Evolutionary conservation across 352 stramenopile genomes (phyloP), one percentile per base, ranked within the genome.

Genomic region (Phytopythium helicoides): DNA sequence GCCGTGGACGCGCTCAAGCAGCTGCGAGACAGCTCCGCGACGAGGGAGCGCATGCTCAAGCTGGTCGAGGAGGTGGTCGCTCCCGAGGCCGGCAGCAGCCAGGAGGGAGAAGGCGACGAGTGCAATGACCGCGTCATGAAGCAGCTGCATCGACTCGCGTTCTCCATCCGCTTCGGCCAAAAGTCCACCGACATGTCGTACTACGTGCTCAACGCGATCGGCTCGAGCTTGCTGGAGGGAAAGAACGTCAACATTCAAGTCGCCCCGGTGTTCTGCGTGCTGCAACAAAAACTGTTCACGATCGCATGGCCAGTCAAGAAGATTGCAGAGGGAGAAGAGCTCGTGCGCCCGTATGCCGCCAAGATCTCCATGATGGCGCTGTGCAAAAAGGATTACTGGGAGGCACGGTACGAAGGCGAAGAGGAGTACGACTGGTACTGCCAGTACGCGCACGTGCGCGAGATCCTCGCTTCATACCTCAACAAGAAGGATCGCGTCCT

Each of bases 381-480:
- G 21, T 75, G 70, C 51, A 79, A 84, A 40, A 79, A 84, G 68
- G 71, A 66, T 33, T 84, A 84, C 46, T 84, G 73, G 73, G 70
- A 81, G 41, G 64, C 54, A 12, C 52, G 73, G 3, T 84, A 79
- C 49, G 70, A 84, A 46, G 63, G 57, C 4, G 70, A 84, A 50
- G 71, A 64, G 0, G 64, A 81, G 44, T 84, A 79, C 57, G 73
- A 84, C 55, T 84, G 73, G 70, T 84, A 84, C 48, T 84, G 73
- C 44, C 41, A 71, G 33, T 81, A 84, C 50, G 38, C 58, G 14
- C 70, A 81, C 34, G 66, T 84, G 54, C 61, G 66, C 25, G 52
- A 72, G 14, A 31, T 79, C 1, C 44, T 84, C n/a, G 50, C 15
- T 6, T 65, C 54, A 7, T 70, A 77, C 41, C 44, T 77, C 25